phyloP scores from a whole-genome alignment of 2,329 filamentous ascomycete genomes.

The Cryphonectria japonica region DNA sequence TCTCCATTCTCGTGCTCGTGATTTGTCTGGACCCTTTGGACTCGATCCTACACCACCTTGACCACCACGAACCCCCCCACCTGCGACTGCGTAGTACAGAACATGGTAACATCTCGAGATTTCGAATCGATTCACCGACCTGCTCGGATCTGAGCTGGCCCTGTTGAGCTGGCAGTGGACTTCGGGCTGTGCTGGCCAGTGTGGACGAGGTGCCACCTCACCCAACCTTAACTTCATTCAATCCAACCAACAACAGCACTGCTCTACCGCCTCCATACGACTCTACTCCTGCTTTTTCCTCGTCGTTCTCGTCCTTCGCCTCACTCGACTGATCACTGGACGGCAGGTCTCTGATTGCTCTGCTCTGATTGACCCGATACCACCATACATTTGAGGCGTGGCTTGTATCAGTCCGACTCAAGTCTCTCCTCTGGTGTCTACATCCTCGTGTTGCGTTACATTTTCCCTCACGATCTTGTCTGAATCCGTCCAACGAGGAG shows the following conservation, averaged over 20 bases:
- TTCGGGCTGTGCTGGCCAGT: not conserved
- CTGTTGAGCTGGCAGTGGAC: slow-evolving; percentile 1
- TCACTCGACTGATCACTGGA: not conserved
- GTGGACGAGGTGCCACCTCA: slow-evolving; percentile 19
- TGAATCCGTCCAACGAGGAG: not conserved
- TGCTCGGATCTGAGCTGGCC: not conserved
- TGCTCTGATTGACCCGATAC: not conserved
- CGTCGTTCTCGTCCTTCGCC: not conserved
- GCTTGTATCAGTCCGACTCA: slow-evolving; percentile 19
- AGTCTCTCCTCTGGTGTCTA: not conserved
- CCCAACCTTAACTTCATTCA: not conserved
- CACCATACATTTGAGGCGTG: slow-evolving; percentile 7
- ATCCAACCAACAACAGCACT: not conserved
- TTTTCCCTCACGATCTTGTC: not conserved
- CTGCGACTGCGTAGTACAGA: too few relatives aligned
- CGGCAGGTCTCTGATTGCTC: not conserved
- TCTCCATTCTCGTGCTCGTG: too few relatives aligned
- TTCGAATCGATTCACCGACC: not conserved
- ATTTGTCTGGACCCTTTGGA: not conserved
- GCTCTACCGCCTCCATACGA: not conserved
- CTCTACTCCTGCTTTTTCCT: not conserved
- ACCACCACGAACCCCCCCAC: too few relatives aligned
- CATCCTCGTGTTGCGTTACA: slow-evolving; percentile 9
- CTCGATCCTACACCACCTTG: not conserved
- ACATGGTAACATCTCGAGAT: not conserved